phyloP scores from a whole-genome alignment of 495 filamentous ascomycete species.

The Delitschia confertaspora region DNA sequence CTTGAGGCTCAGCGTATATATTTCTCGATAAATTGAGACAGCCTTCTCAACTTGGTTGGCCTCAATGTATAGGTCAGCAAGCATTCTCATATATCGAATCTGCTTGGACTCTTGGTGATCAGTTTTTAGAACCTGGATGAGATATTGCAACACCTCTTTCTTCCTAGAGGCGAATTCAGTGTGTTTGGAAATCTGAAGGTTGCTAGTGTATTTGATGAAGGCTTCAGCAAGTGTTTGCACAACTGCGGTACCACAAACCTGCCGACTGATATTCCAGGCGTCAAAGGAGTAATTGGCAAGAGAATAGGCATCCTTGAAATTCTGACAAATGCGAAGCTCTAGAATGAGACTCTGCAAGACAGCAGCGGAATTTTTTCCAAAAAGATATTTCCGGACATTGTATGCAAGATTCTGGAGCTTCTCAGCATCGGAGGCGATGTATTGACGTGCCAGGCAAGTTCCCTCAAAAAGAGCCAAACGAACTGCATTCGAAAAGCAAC shows the following conservation, averaged over 20 bases:
- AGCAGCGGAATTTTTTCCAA: conserved; percentile 48
- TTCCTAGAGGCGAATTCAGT: conserved; percentile 42
- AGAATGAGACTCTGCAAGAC: conserved; percentile 43
- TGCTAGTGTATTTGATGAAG: conserved; percentile 45
- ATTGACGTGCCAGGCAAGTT: conserved; percentile 14
- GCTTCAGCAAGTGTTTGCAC: conserved; percentile 45
- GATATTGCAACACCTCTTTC: conserved; percentile 48
- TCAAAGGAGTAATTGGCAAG: conserved; percentile 17
- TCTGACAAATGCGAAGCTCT: conserved; percentile 32
- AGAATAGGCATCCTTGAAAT: conserved; percentile 6
- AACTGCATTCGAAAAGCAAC: conserved; percentile 44
- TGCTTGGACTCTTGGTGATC: conserved; percentile 46
- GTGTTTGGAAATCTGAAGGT: conserved; percentile 39
- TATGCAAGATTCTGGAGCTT: conserved; percentile 16
- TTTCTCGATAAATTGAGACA: conserved; percentile 44
- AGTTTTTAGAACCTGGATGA: conserved; percentile 48
- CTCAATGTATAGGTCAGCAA: conserved; percentile 47
- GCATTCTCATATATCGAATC: conserved; percentile 46
- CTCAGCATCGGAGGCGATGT: conserved; percentile 18
- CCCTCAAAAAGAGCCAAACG: conserved; percentile 20
- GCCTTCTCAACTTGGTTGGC: conserved; percentile 45
- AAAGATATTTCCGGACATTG: conserved; percentile 42
- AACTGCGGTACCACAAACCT: conserved; percentile 41
- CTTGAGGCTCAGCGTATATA: conserved; percentile 45
- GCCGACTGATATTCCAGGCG: conserved; percentile 44